Evolutionary conservation across 78 protist species (phyloP).

Genomic region (Dictyostelium firmibasis): DNA sequence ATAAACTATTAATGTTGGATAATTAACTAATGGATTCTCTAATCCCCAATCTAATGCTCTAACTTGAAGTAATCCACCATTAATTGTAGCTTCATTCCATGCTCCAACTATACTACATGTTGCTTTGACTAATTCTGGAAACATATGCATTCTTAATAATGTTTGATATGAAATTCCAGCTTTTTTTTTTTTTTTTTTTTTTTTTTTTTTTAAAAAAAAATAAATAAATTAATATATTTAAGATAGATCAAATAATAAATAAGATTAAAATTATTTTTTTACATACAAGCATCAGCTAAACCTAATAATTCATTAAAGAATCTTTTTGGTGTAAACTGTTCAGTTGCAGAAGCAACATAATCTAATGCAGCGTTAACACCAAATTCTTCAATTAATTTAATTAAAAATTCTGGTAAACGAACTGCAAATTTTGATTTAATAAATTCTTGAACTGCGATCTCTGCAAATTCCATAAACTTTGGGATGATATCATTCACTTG

Average conservation of each 20-base stretch:
- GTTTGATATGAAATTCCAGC: slow-evolving; percentile 53
- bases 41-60: slow-evolving; percentile 87
- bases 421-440: neutral
- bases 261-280: no score
- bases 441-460: neutral
- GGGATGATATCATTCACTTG: slow-evolving; percentile 45
- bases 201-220: neutral
- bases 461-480: slow-evolving; percentile 28
- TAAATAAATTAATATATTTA: neutral
- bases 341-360: slow-evolving; percentile 13
- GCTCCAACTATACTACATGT: slow-evolving; percentile 81
- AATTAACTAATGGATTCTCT: slow-evolving; percentile 41
- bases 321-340: slow-evolving; percentile 29
- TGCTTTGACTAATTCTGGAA: slow-evolving; percentile 83
- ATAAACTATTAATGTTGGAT: slow-evolving; percentile 65
- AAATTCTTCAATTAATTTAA: slow-evolving; percentile 12
- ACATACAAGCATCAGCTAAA: slow-evolving; percentile 40
- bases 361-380: slow-evolving; percentile 73
- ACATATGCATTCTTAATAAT: slow-evolving; percentile 69
- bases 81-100: slow-evolving; percentile 49
- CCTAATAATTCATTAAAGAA: slow-evolving; percentile 76
- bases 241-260: no score
- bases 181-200: no score
- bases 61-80: slow-evolving; percentile 55
- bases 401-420: neutral